Conservation (phyloP, 257 asterid species). For the Solanum pimpinellifolium region DNA sequence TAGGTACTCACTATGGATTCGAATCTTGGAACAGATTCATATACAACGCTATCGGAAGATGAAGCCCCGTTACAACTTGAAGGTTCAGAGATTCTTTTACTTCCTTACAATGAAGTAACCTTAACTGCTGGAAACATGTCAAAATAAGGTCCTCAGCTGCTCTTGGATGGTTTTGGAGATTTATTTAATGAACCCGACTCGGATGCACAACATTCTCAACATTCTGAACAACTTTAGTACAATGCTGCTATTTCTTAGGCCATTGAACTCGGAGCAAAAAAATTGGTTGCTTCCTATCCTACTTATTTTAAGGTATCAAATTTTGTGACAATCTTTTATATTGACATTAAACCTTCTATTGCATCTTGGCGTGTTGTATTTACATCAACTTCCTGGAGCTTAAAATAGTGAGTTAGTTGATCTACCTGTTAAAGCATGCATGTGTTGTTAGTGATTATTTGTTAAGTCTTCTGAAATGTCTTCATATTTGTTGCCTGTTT, state of each 20-base stretch:
- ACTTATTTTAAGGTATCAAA: background rate
- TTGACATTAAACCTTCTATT: background rate
- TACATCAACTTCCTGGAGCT: background rate
- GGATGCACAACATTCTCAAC: background rate
- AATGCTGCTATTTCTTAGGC: background rate
- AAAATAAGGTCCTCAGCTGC: background rate
- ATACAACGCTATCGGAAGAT: constrained; percentile 17
- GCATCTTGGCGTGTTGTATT: background rate
- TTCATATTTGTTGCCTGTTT: background rate
- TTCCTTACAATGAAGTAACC: background rate
- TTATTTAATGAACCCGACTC: background rate
- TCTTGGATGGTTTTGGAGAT: background rate
- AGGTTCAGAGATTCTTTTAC: background rate
- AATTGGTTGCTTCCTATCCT: background rate
- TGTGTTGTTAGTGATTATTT: background rate
- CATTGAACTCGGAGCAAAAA: background rate
- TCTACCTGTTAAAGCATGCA: background rate
- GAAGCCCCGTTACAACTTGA: background rate
- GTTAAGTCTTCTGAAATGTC: too few relatives aligned
- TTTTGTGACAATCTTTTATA: background rate
- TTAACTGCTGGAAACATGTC: background rate
- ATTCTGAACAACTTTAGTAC: background rate
- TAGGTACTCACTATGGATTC: constrained; percentile 9
- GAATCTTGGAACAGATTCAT: constrained; percentile 12
- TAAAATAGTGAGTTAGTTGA: background rate